These are phyloP conservation scores for Sextonia rubra DNA, from an alignment of 164 flowering plant species.

Conservation along the genomic window DNA sequence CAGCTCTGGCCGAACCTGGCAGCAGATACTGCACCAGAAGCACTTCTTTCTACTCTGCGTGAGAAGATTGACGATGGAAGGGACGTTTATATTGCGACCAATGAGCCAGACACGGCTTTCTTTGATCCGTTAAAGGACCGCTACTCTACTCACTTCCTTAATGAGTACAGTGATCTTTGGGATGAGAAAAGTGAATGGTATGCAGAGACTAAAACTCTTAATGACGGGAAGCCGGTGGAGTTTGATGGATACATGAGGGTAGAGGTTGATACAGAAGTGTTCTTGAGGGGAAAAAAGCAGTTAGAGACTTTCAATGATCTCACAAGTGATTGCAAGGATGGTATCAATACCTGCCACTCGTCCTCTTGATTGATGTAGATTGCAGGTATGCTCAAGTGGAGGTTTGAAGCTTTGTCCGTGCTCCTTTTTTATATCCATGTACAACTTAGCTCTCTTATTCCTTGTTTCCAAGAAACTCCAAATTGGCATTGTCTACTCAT, in stretches of 20 bases:
- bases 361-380: constrained; percentile 13
- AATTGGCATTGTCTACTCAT: neutral
- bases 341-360: constrained; percentile 23
- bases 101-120: constrained; percentile 65
- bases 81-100: constrained; percentile 66
- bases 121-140: constrained; percentile 83
- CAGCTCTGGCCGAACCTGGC: constrained; percentile 32
- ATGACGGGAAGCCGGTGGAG: constrained; percentile 64
- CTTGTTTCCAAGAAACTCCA: neutral
- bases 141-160: constrained; percentile 75
- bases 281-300: constrained; percentile 86
- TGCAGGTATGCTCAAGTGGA: neutral
- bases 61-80: constrained; percentile 80
- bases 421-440: neutral
- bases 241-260: constrained; percentile 92
- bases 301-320: constrained; percentile 92
- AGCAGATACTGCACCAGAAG: constrained; percentile 62
- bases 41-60: constrained; percentile 55
- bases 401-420: neutral
- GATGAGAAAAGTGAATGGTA: constrained; percentile 84
- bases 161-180: constrained; percentile 89
- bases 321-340: constrained; percentile 43
- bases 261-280: constrained; percentile 85
- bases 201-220: constrained; percentile 58
- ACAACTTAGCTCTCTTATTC: neutral